Base-by-base conservation (phyloP, 768 basidiomycete species). In the Daedalea quercina region DNA sequence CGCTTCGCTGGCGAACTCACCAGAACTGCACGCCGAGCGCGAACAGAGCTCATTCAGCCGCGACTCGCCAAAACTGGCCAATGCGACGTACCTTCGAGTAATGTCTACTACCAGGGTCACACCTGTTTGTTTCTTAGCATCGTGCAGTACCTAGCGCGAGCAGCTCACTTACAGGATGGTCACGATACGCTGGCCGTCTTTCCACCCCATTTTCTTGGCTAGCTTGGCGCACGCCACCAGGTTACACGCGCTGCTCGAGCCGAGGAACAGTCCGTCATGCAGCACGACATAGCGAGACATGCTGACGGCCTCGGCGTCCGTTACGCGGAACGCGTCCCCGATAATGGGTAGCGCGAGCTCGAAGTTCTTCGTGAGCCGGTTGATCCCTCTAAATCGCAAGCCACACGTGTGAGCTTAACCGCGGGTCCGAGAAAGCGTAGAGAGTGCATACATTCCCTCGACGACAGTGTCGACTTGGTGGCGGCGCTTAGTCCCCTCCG, bases 401-500 rank as follows among this genome's bases (percentile, higher is more conserved):
- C 3, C 37, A 40, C 15, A 35, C 17, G 15, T 22, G 34, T 7
- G 4, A 35, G 17, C n/a, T n/a, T 67, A 70, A 40, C 22, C 6
- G 6, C 24, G 7, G 3, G 8, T 45, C 9, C 8, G 24, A 15
- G 20, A 6, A 24, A 19, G 3, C 11, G 9, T 12, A 12, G 6
- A 48, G 9, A 60, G 9, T 3, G 67, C 73, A 51, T 22, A 88
- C 87, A 93, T 91, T 54, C 90, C 90, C 70, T 92, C 90, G n/a
- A 96, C 92, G 17, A 96, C 83, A 0, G 94, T 95, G 63, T 98
- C 95, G 13, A 97, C 92, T 67, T 95, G 94, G 65, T 95, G 90
- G 53, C 95, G 74, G 61, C 96, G 70, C 63, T 90, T 93, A 9
- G 85, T 95, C 4, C 96, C 95, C 70, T 99, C 95, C 37, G 82